Evolutionary conservation across 495 filamentous ascomycete species (phyloP).

Genomic region (Tuber magnatum): DNA sequence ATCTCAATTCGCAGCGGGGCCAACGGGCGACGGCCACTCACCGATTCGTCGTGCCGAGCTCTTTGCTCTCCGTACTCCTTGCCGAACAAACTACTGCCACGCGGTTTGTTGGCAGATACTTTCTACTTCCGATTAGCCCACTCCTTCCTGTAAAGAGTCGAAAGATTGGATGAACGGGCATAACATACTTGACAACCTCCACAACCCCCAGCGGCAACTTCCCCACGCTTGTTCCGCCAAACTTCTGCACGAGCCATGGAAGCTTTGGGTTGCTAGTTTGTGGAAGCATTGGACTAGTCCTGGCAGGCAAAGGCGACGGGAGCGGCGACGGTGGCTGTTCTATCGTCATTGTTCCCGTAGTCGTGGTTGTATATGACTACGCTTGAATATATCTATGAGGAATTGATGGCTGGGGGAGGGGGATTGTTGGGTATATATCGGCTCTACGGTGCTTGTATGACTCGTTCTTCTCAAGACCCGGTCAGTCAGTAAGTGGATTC

Average conservation of each 20-base stretch:
- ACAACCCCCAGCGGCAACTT: slow-evolving; percentile 66
- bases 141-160: neutral
- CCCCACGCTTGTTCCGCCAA: slow-evolving; percentile 68
- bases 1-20: neutral
- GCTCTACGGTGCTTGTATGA: neutral
- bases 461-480: neutral
- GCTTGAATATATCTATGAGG: neutral
- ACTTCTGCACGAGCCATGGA: slow-evolving; percentile 73
- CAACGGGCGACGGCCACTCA: slow-evolving; percentile 50
- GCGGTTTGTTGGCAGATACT: slow-evolving; percentile 57
- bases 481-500: neutral
- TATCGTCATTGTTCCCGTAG: neutral
- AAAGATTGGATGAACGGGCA: neutral
- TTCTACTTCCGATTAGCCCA: slow-evolving; percentile 11
- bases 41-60: slow-evolving; percentile 89
- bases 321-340: neutral
- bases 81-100: slow-evolving; percentile 90
- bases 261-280: slow-evolving; percentile 12
- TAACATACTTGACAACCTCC: slow-evolving; percentile 61
- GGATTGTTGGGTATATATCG: neutral
- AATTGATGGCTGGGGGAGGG: neutral
- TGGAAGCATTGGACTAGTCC: neutral
- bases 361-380: neutral
- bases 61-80: slow-evolving; percentile 78
- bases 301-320: neutral